phyloP scores from a whole-genome alignment of 345 rosid species.

The Lepidium sativum region DNA sequence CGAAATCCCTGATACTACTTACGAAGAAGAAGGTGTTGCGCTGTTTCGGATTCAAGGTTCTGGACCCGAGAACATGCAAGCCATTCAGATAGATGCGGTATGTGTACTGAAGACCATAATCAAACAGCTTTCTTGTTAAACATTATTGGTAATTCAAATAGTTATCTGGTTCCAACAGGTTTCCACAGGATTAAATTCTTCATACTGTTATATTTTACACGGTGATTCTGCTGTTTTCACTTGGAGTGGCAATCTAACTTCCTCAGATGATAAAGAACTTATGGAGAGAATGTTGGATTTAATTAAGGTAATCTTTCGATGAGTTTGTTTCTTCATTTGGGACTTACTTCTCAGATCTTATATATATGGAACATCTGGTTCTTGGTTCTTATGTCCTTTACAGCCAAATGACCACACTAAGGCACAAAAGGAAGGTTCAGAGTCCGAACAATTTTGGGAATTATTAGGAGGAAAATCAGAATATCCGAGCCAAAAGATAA shows the following conservation, averaged over 20 bases:
- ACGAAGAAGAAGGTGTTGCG: constrained; percentile 70
- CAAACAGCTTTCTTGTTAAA: not conserved
- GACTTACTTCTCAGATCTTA: not conserved
- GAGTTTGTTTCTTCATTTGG: not conserved
- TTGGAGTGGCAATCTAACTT: constrained; percentile 85
- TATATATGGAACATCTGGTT: not conserved
- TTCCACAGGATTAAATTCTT: constrained; percentile 79
- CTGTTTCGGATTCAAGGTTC: constrained; percentile 87
- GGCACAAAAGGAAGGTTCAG: constrained; percentile 93
- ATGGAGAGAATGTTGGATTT: constrained; percentile 92
- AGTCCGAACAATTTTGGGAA: constrained; percentile 91
- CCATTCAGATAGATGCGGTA: constrained; percentile 95
- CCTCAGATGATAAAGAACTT: constrained; percentile 70
- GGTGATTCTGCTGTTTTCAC: constrained; percentile 66
- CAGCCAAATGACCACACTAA: constrained; percentile 81
- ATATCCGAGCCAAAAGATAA: constrained; percentile 66
- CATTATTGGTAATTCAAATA: not conserved
- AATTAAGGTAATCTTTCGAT: constrained; percentile 55
- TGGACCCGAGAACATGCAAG: constrained; percentile 99
- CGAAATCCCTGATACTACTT: constrained; percentile 72
- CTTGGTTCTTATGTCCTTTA: constrained; percentile 17
- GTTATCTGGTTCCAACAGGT: constrained; percentile 40
- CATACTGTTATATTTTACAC: constrained; percentile 89
- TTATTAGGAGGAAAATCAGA: constrained; percentile 80
- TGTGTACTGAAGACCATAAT: not conserved